These are phyloP conservation scores for Aquilaria yunnanensis DNA, from an alignment of 345 rosid genomes.

Conservation along the genomic window DNA sequence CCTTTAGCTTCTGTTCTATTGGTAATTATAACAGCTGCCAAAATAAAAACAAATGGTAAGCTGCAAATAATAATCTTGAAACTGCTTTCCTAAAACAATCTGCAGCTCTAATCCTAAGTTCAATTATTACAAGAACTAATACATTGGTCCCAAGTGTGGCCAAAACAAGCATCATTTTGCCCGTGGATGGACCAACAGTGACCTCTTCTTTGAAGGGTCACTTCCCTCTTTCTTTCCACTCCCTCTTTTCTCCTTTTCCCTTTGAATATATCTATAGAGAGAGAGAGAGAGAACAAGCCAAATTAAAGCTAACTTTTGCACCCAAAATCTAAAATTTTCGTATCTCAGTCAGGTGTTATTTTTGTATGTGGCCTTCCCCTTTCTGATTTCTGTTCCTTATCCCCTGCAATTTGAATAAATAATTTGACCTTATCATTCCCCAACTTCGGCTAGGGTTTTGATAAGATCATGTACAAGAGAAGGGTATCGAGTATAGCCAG, in stretches of 20 bases:
- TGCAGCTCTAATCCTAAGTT: slow-evolving; percentile 15
- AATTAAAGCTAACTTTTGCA: no score
- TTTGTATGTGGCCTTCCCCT: neutral
- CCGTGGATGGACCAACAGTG: slow-evolving; percentile 19
- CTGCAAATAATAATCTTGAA: slow-evolving; percentile 15
- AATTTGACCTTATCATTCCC: slow-evolving; percentile 22
- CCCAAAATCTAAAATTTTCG: neutral
- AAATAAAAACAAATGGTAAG: slow-evolving; percentile 14
- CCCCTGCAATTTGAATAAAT: neutral
- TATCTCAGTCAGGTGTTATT: no score
- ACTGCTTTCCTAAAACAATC: slow-evolving; percentile 5
- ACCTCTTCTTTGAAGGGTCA: slow-evolving; percentile 21
- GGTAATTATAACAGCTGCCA: neutral
- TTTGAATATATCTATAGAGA: slow-evolving; percentile 3
- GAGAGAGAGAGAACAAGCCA: no score
- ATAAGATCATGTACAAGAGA: slow-evolving; percentile 17
- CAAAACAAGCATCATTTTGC: slow-evolving; percentile 22
- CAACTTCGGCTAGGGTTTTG: slow-evolving; percentile 29
- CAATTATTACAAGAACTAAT: slow-evolving; percentile 35
- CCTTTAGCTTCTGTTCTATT: no score
- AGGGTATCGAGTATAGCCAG: neutral
- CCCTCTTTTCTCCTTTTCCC: slow-evolving; percentile 10
- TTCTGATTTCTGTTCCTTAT: slow-evolving; percentile 6
- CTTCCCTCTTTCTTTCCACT: slow-evolving; percentile 10
- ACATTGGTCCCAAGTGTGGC: slow-evolving; percentile 15